These are phyloP conservation scores for Globisporangium radiosum DNA, from an alignment of 352 stramenopile species.

Conservation along the genomic window DNA sequence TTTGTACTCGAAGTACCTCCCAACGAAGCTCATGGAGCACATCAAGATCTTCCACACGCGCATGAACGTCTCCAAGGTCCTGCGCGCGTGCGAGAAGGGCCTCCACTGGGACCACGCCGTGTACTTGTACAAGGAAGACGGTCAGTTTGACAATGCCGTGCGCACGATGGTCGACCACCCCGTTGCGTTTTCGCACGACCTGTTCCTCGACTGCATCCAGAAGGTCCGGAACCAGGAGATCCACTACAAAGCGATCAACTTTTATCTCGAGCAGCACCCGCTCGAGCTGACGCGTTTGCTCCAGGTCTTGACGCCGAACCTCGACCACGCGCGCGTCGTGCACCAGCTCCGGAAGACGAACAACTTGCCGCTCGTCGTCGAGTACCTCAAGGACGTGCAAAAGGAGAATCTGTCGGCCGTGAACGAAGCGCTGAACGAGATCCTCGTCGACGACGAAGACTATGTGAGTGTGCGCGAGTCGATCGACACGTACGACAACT, in stretches of 20 bases:
- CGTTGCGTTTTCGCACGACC: slow-evolving; percentile 95
- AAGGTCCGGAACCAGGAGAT: slow-evolving; percentile 99
- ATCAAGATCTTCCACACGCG: slow-evolving; percentile 99
- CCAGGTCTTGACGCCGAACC: slow-evolving; percentile 96
- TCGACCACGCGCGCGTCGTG: slow-evolving; percentile 98
- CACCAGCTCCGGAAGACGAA: slow-evolving; percentile 97
- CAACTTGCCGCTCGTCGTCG: slow-evolving; percentile 94
- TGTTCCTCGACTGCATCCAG: slow-evolving; percentile 99
- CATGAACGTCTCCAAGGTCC: slow-evolving; percentile 98
- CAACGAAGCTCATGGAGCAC: slow-evolving; percentile 99
- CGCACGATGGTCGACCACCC: slow-evolving; percentile 99
- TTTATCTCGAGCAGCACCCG: slow-evolving; percentile 98
- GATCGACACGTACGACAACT: slow-evolving; percentile 99
- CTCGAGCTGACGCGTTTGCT: slow-evolving; percentile 96
- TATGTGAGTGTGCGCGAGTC: slow-evolving; percentile 96
- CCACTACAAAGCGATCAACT: slow-evolving; percentile 99
- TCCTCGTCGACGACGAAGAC: slow-evolving; percentile 96
- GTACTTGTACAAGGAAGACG: slow-evolving; percentile 99
- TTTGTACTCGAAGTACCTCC: slow-evolving; percentile 99
- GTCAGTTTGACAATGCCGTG: slow-evolving; percentile 98
- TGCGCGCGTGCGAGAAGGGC: slow-evolving; percentile 97
- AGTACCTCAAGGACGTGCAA: slow-evolving; percentile 98
- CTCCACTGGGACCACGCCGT: slow-evolving; percentile 97
- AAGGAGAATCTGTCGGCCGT: slow-evolving; percentile 98
- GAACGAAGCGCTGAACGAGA: slow-evolving; percentile 99